Base-by-base conservation (phyloP, 495 filamentous ascomycete genomes). In the Aspergillus sclerotiicarbonarius region DNA sequence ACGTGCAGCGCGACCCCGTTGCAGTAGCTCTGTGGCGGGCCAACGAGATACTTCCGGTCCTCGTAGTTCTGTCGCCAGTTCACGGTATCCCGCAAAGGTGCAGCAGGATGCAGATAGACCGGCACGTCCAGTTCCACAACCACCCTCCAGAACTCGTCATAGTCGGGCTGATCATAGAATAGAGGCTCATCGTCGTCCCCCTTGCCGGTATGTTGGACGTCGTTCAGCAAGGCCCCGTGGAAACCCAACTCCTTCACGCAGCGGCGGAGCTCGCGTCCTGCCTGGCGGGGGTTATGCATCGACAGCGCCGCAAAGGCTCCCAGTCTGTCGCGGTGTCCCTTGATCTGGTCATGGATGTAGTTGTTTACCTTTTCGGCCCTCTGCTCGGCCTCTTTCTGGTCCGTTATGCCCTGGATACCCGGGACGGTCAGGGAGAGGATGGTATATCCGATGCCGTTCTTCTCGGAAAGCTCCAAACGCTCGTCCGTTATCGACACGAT, bases 51-150 rank as follows among this genome's bases (percentile, higher is more conserved):
- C 56, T 58, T 53, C 44, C 59, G 56, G 8, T 8, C 35, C 56
- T 21, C 56, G 25, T 51, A 58, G 8, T 45, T 33, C 47, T 51
- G 61, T 25, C 70, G 66, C 30, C 65, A 60, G 41, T 68, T 57
- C 2, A 25, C 5, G 25, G 12, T 60, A 59, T 18, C 59, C 66
- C 7, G 67, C 72, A 25, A 25, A 30, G 71, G 64, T 4, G 61
- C 58, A 6, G 63, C 53, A 3, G 82, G 82, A 53, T 85, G 81
- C 41, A 85, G 62, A 59, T 85, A 85, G 9, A 85, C 67, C 0
- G 79, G 79, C n/a, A 80, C 81, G 32, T 77, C 76, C 1, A 86
- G 71, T 51, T 80, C 76, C 32, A 71, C 68, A 3, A 73, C 62
- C 0, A 67, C 65, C 33, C 67, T 57, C 80, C 80, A 84, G 64